Percentiles rank a stretch among this genome's conserved stretches.
These are phyloP conservation scores for Parathielavia hyrcaniae DNA, from an alignment of 495 filamentous ascomycete genomes.

Conservation along the genomic window DNA sequence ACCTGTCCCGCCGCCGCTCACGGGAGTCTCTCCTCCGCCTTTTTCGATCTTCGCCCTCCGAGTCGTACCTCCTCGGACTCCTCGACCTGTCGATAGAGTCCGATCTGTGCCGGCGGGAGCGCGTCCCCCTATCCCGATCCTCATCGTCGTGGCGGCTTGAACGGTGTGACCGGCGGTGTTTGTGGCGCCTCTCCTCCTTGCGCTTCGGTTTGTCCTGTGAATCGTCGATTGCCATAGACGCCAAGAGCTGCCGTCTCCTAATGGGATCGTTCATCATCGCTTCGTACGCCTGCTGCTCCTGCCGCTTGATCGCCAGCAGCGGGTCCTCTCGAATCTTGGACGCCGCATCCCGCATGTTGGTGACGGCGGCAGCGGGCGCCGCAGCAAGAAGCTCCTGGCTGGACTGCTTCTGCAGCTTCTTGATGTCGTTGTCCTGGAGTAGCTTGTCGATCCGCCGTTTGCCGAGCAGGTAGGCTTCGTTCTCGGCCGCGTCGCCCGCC, in stretches of 20 bases:
- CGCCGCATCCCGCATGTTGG: constrained; percentile 67
- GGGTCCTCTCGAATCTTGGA: constrained; percentile 85
- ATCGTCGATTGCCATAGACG: constrained; percentile 50
- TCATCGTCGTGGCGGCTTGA: constrained; percentile 36
- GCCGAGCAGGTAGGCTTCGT: constrained; percentile 87
- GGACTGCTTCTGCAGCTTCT: constrained; percentile 78
- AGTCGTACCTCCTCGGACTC: constrained; percentile 29
- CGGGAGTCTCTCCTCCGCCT: constrained; percentile 34
- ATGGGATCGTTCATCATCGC: constrained; percentile 79
- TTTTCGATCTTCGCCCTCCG: constrained; percentile 30
- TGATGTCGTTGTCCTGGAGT: constrained; percentile 74
- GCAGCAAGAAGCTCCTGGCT: constrained; percentile 58
- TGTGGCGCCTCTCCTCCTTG: constrained; percentile 47
- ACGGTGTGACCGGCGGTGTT: constrained; percentile 46
- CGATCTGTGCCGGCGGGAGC: constrained; percentile 34
- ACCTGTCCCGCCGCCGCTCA: constrained; percentile 24
- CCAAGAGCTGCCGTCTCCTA: constrained; percentile 61
- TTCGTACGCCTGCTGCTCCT: constrained; percentile 87
- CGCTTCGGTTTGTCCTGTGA: constrained; percentile 36
- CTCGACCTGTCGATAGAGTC: constrained; percentile 38
- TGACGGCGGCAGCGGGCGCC: constrained; percentile 46
- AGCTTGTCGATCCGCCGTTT: constrained; percentile 86
- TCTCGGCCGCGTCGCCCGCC: constrained; percentile 79
- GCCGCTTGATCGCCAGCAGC: constrained; percentile 81
- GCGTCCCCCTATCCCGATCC: constrained; percentile 29